Conservation (phyloP, 169 alveolate genomes). For the Cryptosporidium bovis region DNA sequence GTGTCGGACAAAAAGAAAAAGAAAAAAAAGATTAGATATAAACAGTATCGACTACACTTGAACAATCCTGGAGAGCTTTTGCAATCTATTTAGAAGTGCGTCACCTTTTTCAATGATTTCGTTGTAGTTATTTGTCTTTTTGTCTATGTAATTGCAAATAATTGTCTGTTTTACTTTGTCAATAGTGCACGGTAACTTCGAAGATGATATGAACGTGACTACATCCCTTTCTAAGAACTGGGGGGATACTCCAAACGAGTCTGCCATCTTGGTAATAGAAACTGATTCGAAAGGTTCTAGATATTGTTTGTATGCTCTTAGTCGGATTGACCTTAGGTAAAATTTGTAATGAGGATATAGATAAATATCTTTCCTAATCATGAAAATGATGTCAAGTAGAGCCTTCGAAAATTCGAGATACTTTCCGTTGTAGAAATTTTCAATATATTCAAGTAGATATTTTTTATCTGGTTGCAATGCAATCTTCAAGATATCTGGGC, state of each 20-base stretch:
- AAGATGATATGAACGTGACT: slow-evolving; percentile 85
- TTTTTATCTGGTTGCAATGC: slow-evolving; percentile 52
- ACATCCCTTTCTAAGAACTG: slow-evolving; percentile 88
- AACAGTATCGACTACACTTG: slow-evolving; percentile 79
- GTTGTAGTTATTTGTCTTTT: slow-evolving; percentile 80
- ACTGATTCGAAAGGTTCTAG: slow-evolving; percentile 87
- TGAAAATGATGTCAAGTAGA: not conserved
- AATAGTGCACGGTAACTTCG: slow-evolving; percentile 87
- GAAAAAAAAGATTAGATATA: not conserved
- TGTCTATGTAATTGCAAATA: slow-evolving; percentile 82
- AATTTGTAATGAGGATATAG: slow-evolving; percentile 30
- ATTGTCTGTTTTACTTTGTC: slow-evolving; percentile 88
- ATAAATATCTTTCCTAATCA: slow-evolving; percentile 21
- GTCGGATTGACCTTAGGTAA: slow-evolving; percentile 27
- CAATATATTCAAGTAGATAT: slow-evolving; percentile 36
- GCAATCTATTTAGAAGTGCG: slow-evolving; percentile 83
- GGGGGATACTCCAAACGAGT: slow-evolving; percentile 85
- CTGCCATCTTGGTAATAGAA: slow-evolving; percentile 86
- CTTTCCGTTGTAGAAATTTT: slow-evolving; percentile 41
- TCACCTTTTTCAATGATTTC: slow-evolving; percentile 84
- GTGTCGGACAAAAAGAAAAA: not conserved
- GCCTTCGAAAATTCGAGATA: slow-evolving; percentile 10
- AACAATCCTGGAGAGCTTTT: slow-evolving; percentile 86
- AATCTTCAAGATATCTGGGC: slow-evolving; percentile 49
- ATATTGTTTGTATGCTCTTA: slow-evolving; percentile 84